These are phyloP conservation scores for Oxalis stricta DNA, from an alignment of 441 rosid genomes.

Conservation along the genomic window DNA sequence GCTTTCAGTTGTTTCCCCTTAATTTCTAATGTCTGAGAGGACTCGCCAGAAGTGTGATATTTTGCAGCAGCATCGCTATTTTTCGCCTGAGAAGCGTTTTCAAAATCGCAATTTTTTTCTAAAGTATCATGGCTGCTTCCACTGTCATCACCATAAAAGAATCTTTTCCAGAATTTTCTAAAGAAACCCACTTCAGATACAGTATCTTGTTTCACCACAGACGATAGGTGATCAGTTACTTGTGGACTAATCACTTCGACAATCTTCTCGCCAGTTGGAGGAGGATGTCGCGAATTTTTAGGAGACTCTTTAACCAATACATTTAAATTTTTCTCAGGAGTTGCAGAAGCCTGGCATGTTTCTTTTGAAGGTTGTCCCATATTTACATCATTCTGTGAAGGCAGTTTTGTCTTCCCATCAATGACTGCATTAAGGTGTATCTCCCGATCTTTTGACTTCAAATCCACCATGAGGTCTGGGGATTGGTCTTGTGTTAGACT, in stretches of 20 bases:
- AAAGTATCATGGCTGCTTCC: slow-evolving; percentile 4
- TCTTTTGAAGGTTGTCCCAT: slow-evolving; percentile 8
- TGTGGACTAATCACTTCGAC: slow-evolving; percentile 5
- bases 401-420: slow-evolving; percentile 7
- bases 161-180: slow-evolving; percentile 22
- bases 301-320: slow-evolving; percentile 1
- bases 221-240: slow-evolving; percentile 4
- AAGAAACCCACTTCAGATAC: slow-evolving; percentile 16
- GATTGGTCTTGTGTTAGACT: too few species aligned
- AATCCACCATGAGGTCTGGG: background rate
- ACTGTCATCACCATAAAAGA: slow-evolving; percentile 23
- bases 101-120: slow-evolving; percentile 5
- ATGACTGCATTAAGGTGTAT: slow-evolving; percentile 5
- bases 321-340: slow-evolving; percentile 6
- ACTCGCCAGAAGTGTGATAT: slow-evolving; percentile 3
- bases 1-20: slow-evolving; percentile 12
- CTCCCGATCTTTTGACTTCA: slow-evolving; percentile 9
- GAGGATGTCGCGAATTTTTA: slow-evolving; percentile 1
- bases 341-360: slow-evolving; percentile 9
- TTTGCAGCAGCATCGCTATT: slow-evolving; percentile 7
- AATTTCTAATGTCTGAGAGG: slow-evolving; percentile 7
- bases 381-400: slow-evolving; percentile 8
- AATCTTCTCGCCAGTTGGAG: slow-evolving; percentile 8
- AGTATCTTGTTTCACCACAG: slow-evolving; percentile 14
- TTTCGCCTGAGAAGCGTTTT: slow-evolving; percentile 12